A percentile compares a stretch with the other conserved stretches of the same genome.
phyloP scores from a whole-genome alignment of 306 rosid genomes.

The Inga laurina region DNA sequence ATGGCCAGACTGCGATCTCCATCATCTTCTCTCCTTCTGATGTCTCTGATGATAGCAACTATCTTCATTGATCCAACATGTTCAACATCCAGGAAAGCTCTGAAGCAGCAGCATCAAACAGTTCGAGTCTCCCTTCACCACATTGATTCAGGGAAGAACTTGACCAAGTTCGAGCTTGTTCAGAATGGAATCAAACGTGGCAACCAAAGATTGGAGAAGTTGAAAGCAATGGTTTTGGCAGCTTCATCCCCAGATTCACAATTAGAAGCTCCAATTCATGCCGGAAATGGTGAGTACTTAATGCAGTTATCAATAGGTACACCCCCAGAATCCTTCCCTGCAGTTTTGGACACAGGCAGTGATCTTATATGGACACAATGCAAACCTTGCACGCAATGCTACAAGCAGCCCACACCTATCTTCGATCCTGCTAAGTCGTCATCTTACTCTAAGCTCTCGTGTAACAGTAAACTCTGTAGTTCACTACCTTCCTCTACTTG shows the following conservation, averaged over 20 bases:
- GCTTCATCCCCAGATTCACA: constrained; percentile 30
- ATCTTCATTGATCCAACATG: constrained; percentile 36
- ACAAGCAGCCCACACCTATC: constrained; percentile 68
- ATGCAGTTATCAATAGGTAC: constrained; percentile 75
- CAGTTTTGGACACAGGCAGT: constrained; percentile 91
- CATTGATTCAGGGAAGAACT: constrained; percentile 66
- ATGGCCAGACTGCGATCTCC: constrained; percentile 40
- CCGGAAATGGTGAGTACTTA: constrained; percentile 79
- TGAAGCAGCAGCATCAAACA: constrained; percentile 45
- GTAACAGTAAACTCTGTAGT: constrained; percentile 51
- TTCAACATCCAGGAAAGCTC: constrained; percentile 51
- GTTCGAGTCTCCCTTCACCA: constrained; percentile 63
- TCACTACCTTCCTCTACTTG: constrained; percentile 67
- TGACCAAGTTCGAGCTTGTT: constrained; percentile 72
- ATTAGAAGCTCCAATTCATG: constrained; percentile 50
- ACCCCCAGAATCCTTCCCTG: constrained; percentile 63
- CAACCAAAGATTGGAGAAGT: constrained; percentile 50
- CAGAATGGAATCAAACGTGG: constrained; percentile 64
- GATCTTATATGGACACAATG: constrained; percentile 96
- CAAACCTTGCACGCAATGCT: constrained; percentile 72
- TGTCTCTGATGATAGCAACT: constrained; percentile 27
- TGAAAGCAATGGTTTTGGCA: constrained; percentile 55
- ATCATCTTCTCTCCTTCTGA: constrained; percentile 13
- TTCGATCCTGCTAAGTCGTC: constrained; percentile 71
- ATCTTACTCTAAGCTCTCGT: constrained; percentile 61